Percentiles rank a stretch among this genome's conserved stretches.
These are phyloP conservation scores for Uncinocarpus reesii DNA, from an alignment of 2,329 filamentous ascomycete genomes.

Conservation along the genomic window DNA sequence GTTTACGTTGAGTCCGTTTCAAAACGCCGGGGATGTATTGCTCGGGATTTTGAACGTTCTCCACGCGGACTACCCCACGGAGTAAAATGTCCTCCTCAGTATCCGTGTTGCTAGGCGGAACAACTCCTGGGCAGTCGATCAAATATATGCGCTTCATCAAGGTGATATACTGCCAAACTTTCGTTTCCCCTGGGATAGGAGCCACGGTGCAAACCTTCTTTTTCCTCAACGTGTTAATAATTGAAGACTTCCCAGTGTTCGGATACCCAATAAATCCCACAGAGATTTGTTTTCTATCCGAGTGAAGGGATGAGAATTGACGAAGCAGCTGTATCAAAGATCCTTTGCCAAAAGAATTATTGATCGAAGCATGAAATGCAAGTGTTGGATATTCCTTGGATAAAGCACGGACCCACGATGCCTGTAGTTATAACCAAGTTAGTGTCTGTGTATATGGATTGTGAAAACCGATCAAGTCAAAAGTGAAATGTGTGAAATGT, in stretches of 20 bases:
- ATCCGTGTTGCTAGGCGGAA: conserved; percentile 76
- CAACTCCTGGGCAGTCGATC: conserved; percentile 94
- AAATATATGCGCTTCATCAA: conserved; percentile 90
- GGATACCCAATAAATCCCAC: conserved; percentile 84
- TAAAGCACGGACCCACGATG: conserved; percentile 78
- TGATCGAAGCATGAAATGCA: conserved; percentile 89
- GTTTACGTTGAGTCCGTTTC: conserved; percentile 67
- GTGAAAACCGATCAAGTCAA: conserved; percentile 22
- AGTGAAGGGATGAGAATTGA: conserved; percentile 84
- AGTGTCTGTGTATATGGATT: conserved; percentile 16
- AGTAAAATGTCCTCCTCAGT: conserved; percentile 80
- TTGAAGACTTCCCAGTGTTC: conserved; percentile 90
- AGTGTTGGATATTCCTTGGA: conserved; percentile 89
- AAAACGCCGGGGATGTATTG: conserved; percentile 87
- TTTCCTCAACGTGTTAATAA: conserved; percentile 90
- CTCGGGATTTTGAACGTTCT: conserved; percentile 92
- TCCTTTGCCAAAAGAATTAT: conserved; percentile 93
- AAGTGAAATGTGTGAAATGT: conserved; percentile 71
- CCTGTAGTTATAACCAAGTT: conserved; percentile 46
- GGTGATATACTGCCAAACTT: conserved; percentile 96
- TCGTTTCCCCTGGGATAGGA: conserved; percentile 91
- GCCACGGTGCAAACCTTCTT: conserved; percentile 92
- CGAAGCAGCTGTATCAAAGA: conserved; percentile 82
- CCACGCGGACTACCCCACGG: conserved; percentile 81
- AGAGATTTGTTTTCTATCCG: conserved; percentile 85